Conservation (phyloP, 192 early-diverging fungal genomes). For the Rhizophlyctis rosea region DNA sequence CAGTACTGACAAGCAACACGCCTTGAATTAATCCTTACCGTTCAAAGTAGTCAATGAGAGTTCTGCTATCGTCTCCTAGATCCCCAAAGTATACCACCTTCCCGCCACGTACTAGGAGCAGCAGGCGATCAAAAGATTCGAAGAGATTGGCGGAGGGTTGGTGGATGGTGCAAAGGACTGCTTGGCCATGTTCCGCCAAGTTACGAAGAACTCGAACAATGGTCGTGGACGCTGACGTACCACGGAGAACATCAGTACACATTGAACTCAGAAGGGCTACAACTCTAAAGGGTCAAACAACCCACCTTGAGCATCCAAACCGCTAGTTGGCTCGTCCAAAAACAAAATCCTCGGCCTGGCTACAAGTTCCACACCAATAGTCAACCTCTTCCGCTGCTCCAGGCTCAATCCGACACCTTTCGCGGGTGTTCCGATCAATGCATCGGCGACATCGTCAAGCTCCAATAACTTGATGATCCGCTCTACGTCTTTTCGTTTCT, state of each 20-base stretch:
- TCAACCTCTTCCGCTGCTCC: slow-evolving; percentile 86
- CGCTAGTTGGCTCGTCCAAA: slow-evolving; percentile 84
- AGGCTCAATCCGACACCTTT: slow-evolving; percentile 74
- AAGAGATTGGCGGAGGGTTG: slow-evolving; percentile 83
- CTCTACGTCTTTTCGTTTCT: slow-evolving; percentile 76
- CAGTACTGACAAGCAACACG: no score
- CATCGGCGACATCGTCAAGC: slow-evolving; percentile 70
- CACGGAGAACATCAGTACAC: slow-evolving; percentile 30
- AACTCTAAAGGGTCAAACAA: background rate
- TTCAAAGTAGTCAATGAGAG: slow-evolving; percentile 73
- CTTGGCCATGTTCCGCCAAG: slow-evolving; percentile 63
- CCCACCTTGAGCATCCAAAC: slow-evolving; percentile 63
- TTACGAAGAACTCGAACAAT: slow-evolving; percentile 67
- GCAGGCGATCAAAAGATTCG: slow-evolving; percentile 76
- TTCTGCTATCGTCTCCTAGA: slow-evolving; percentile 61
- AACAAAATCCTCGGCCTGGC: slow-evolving; percentile 79
- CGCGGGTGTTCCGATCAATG: slow-evolving; percentile 68
- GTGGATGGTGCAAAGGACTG: slow-evolving; percentile 85
- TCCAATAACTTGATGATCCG: slow-evolving; percentile 73
- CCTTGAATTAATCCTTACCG: no score
- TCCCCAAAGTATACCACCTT: slow-evolving; percentile 82
- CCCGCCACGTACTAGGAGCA: slow-evolving; percentile 79
- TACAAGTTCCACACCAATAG: slow-evolving; percentile 82
- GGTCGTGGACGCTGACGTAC: slow-evolving; percentile 69
- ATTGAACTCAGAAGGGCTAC: background rate